These are phyloP conservation scores for Brassica cretica DNA, from an alignment of 345 rosid genomes.

Conservation along the genomic window DNA sequence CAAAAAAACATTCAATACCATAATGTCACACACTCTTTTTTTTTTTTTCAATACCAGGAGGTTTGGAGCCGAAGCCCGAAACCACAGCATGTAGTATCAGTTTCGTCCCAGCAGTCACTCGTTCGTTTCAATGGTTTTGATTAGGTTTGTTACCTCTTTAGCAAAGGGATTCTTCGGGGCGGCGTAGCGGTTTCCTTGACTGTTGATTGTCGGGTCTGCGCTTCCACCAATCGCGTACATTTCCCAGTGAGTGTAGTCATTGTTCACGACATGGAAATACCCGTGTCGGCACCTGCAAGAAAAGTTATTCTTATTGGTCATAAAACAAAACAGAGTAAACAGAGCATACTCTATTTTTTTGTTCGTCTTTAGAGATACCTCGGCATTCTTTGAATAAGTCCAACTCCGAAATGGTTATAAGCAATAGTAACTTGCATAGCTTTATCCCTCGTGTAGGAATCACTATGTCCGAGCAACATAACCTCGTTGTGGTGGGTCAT, in stretches of 20 bases:
- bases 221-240: constrained; percentile 99
- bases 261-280: constrained; percentile 94
- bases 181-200: constrained; percentile 90
- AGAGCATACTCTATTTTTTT: constrained; percentile 12
- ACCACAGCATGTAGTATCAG: no score
- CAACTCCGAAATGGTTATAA: constrained; percentile 92
- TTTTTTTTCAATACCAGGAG: no score
- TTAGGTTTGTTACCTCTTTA: constrained; percentile 57
- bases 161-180: constrained; percentile 77
- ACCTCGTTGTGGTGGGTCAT: constrained; percentile 95
- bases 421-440: constrained; percentile 95
- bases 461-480: constrained; percentile 89
- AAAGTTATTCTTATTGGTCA: neutral
- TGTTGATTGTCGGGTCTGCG: constrained; percentile 87
- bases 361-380: constrained; percentile 47
- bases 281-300: constrained; percentile 85
- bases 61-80: no score
- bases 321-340: constrained; percentile 9
- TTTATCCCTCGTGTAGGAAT: constrained; percentile 81
- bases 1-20: neutral
- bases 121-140: neutral
- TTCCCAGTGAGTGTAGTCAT: constrained; percentile 98
- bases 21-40: neutral
- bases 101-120: neutral
- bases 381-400: constrained; percentile 97